Percentiles rank a stretch among this genome's conserved stretches.
Conservation (phyloP, 2,329 filamentous ascomycete genomes). For the Cercospora sojina region DNA sequence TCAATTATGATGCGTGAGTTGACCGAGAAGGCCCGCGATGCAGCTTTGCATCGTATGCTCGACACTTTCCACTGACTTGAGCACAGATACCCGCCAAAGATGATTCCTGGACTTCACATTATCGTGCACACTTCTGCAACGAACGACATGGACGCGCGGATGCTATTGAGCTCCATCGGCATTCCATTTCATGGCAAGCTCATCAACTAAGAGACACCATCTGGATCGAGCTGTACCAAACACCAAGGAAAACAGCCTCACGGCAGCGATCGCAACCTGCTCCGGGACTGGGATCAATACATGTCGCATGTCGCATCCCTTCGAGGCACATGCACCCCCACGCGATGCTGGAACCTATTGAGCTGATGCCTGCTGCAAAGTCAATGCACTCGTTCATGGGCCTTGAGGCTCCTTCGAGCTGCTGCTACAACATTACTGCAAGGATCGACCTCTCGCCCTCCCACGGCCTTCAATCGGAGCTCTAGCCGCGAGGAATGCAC, state of each 20-base stretch:
- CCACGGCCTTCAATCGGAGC: neutral
- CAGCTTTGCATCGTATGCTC: neutral
- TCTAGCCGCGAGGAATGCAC: neutral
- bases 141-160: constrained; percentile 78
- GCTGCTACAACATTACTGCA: neutral
- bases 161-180: constrained; percentile 70
- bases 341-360: neutral
- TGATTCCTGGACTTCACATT: constrained; percentile 84
- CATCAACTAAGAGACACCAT: constrained; percentile 44
- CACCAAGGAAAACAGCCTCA: neutral
- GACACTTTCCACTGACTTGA: constrained; percentile 16
- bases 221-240: neutral
- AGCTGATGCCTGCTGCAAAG: neutral
- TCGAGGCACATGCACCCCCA: neutral
- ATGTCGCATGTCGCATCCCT: too few relatives aligned
- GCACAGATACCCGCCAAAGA: constrained; percentile 63
- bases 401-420: neutral
- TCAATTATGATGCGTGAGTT: constrained; percentile 86
- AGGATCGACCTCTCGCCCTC: neutral
- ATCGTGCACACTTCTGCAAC: constrained; percentile 80
- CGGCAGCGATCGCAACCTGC: neutral
- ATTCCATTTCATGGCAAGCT: constrained; percentile 81
- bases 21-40: neutral
- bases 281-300: neutral
- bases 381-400: neutral